Evolutionary conservation across 352 stramenopile species (phyloP), one percentile per base, ranked within the genome.

Genomic region (Pythium plurisporium): DNA sequence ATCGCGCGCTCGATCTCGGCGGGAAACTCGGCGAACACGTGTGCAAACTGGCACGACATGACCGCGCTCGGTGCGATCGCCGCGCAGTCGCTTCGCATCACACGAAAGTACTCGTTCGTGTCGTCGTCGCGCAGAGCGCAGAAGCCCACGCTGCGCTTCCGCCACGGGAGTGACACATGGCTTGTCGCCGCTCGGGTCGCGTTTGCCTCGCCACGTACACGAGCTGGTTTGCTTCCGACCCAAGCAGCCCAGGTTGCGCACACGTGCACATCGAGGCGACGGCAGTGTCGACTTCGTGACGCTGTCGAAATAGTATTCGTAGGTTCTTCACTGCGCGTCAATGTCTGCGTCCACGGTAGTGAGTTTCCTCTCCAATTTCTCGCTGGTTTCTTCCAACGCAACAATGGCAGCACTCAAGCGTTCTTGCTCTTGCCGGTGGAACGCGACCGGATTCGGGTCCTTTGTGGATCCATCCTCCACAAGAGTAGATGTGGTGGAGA

Each of bases 101-200:
- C 59, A 23, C 47, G 41, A 17, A 57, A 59, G 50, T 58, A 65
- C 26, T 59, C 59, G 36, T 55, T 37, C 22, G 50, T 62, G 23
- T 53, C 51, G 22, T 62, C 51, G 51, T 66, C 59, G 5, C 47
- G 36, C 26, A 65, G 23, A 12, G 54, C 58, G 19, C 58, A 65
- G 20, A 51, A 60, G 8, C 50, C 49, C 30, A 49, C 42, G 1
- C 10, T 31, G 43, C n/a, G n/a, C 51, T 14, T 36, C 26, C 12
- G 29, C 1, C 5, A 65, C 34, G 7, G 43, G 41, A 2, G 49
- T 17, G 31, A 55, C 54, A 23, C 58, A 65, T 19, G 58, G 55
- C 49, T 48, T 46, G 46, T 65, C 58, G 5, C 26, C 15, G 3
- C 17, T 14, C 4, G 33, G 33, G 17, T 56, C 23, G 10, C 49